phyloP scores from a whole-genome alignment of 1,284 basidiomycete species.

The Rhodotorula sp. region DNA sequence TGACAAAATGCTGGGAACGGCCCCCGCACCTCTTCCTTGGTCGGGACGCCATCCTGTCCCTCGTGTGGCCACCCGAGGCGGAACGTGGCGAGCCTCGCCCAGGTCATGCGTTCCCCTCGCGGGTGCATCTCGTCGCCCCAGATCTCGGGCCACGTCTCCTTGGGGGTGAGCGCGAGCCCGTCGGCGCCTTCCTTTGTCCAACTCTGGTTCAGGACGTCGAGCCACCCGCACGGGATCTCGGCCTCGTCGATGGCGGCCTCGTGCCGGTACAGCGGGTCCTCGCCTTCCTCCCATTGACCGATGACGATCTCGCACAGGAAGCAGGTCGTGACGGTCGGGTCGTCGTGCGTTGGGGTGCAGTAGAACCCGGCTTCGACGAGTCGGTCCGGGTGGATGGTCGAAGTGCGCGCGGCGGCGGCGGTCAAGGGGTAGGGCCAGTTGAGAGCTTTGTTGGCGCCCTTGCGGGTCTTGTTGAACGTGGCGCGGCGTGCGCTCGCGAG shows the following conservation, averaged over 20 bases:
- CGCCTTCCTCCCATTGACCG: constrained; percentile 31
- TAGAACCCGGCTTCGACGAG: constrained; percentile 33
- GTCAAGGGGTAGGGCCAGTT: constrained; percentile 37
- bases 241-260: constrained; percentile 17
- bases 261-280: constrained; percentile 25
- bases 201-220: not conserved
- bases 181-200: constrained; percentile 13
- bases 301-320: constrained; percentile 29
- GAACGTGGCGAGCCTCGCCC: constrained; percentile 24
- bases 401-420: constrained; percentile 7
- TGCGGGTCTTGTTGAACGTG: constrained; percentile 36
- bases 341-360: constrained; percentile 23
- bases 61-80: constrained; percentile 31
- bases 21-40: constrained; percentile 24
- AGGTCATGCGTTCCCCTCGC: constrained; percentile 9
- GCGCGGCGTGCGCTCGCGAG: constrained; percentile 20
- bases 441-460: constrained; percentile 10
- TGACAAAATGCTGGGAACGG: no score
- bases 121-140: constrained; percentile 22
- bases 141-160: constrained; percentile 8
- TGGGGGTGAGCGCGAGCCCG: not conserved
- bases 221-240: constrained; percentile 18
- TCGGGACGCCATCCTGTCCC: constrained; percentile 24
- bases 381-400: constrained; percentile 33
- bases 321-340: constrained; percentile 33